Conservation (phyloP, 805 yeast species). For the Saccharomycopsis guyanensis region DNA sequence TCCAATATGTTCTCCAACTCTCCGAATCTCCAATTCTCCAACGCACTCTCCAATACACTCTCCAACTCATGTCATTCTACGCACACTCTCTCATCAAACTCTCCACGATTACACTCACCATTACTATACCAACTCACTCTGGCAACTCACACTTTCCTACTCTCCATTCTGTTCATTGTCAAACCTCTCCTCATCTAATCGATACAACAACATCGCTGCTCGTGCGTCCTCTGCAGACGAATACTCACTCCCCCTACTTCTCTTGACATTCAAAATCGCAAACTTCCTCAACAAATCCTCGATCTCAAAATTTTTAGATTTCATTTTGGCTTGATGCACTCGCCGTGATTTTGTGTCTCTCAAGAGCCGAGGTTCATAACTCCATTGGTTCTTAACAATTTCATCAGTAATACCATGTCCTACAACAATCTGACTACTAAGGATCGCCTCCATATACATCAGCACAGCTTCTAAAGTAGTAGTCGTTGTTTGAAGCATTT, state of each 20-base stretch:
- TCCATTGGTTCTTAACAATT: conserved; percentile 53
- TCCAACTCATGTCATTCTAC: too few relatives aligned
- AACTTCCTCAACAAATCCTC: too few relatives aligned
- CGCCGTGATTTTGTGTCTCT: conserved; percentile 77
- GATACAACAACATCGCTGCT: conserved; percentile 75
- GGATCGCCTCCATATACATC: conserved; percentile 55
- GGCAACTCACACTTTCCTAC: too few relatives aligned
- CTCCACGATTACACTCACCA: too few relatives aligned
- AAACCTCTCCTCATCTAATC: conserved; percentile 53
- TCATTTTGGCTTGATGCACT: conserved; percentile 62
- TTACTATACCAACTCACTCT: too few relatives aligned
- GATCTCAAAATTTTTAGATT: conserved; percentile 45
- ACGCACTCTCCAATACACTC: too few relatives aligned
- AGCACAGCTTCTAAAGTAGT: too few relatives aligned
- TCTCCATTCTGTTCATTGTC: too few relatives aligned
- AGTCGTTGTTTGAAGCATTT: conserved; percentile 48
- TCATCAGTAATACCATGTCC: conserved; percentile 87
- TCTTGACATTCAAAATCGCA: conserved; percentile 70
- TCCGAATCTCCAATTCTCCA: too few relatives aligned
- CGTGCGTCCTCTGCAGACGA: conserved; percentile 88
- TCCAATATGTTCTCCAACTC: too few relatives aligned
- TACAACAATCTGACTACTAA: conserved; percentile 53
- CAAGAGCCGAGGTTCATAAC: conserved; percentile 55
- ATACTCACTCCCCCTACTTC: too few relatives aligned
- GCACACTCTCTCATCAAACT: too few relatives aligned